Percentiles rank a stretch among this genome's conserved stretches.
Evolutionary conservation across 257 asterid genomes (phyloP).

Genomic region (Perilla frutescens): DNA sequence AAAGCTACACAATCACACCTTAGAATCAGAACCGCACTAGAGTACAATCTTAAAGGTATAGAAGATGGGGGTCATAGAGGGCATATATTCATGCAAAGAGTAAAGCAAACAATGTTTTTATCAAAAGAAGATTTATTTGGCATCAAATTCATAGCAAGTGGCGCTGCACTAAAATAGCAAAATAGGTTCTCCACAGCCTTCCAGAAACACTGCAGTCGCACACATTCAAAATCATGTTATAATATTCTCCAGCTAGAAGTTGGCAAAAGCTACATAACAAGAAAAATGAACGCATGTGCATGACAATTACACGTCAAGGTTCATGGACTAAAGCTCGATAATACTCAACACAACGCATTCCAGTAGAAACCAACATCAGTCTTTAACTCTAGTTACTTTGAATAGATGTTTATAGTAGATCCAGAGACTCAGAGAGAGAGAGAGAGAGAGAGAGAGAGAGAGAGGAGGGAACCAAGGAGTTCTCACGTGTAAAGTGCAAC

Average conservation of each 20-base stretch:
- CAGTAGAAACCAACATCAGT: constrained; percentile 1
- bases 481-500: constrained; percentile 91
- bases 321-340: background rate
- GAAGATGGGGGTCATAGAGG: background rate
- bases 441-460: constrained; percentile 2
- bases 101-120: background rate
- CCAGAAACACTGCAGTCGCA: background rate
- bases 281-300: constrained; percentile 4
- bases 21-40: background rate
- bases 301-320: background rate
- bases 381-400: background rate
- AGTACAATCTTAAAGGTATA: background rate
- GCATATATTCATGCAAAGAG: background rate
- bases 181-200: constrained; percentile 17
- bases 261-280: background rate
- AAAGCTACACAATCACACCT: background rate
- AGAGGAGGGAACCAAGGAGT: constrained; percentile 31
- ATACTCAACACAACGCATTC: constrained; percentile 11
- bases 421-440: background rate
- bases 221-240: background rate
- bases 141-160: constrained; percentile 5
- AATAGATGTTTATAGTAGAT: background rate
- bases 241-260: constrained; percentile 6
- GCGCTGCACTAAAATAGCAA: background rate
- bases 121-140: background rate